phyloP scores from a whole-genome alignment of 1,284 basidiomycete genomes.

The Boletus nobilissimus region DNA sequence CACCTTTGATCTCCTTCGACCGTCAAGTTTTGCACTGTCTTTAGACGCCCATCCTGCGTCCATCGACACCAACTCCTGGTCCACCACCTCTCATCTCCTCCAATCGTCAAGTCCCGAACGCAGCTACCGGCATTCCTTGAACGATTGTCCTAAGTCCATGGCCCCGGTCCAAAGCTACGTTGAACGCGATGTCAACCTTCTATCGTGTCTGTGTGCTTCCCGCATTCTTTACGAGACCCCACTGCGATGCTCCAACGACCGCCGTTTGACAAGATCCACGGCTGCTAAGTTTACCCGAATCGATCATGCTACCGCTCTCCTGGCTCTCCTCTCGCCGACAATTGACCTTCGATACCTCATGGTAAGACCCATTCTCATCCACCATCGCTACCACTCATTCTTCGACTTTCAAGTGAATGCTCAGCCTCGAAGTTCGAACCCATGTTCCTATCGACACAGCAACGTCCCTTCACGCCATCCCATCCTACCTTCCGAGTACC shows the following conservation, averaged over 20 bases:
- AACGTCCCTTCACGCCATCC: constrained; percentile 6
- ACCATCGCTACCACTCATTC: neutral
- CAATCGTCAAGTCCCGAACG: neutral
- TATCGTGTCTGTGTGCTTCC: too few relatives aligned
- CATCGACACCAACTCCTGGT: too few relatives aligned
- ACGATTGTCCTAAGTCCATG: too few relatives aligned
- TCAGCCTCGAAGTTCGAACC: neutral
- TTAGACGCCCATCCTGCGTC: too few relatives aligned
- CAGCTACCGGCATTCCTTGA: neutral
- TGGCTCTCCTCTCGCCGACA: neutral
- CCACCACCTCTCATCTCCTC: neutral
- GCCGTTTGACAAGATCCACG: neutral
- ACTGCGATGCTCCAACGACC: neutral
- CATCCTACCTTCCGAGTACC: neutral
- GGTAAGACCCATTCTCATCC: neutral
- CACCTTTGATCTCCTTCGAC: neutral
- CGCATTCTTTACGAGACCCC: neutral
- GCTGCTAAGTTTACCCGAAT: neutral
- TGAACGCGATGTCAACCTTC: neutral
- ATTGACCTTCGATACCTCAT: neutral
- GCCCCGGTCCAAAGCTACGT: too few relatives aligned
- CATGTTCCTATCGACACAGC: neutral
- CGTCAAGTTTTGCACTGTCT: neutral
- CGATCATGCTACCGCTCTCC: neutral
- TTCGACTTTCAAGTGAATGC: neutral